These are phyloP conservation scores for Colletotrichum karsti DNA, from an alignment of 2,329 filamentous ascomycete genomes.

Conservation along the genomic window DNA sequence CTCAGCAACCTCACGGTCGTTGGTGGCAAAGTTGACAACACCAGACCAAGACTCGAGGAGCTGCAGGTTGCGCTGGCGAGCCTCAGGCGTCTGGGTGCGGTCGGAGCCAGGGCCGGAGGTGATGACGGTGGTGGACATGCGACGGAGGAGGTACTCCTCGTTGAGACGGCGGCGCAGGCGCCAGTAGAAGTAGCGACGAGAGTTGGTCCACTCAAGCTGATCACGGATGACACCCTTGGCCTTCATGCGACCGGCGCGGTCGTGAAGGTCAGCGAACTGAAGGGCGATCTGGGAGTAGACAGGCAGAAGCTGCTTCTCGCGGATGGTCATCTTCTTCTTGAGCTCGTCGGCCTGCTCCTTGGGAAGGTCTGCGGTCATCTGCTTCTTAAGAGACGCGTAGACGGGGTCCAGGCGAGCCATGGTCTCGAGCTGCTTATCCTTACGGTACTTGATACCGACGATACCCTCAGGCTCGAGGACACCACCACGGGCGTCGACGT, in stretches of 20 bases:
- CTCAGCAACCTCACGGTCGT: constrained; percentile 84
- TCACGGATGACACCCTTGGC: constrained; percentile 95
- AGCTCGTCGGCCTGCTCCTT: constrained; percentile 80
- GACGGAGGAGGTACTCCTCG: constrained; percentile 96
- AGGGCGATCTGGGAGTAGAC: constrained; percentile 96
- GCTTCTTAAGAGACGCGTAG: constrained; percentile 86
- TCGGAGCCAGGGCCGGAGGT: constrained; percentile 46
- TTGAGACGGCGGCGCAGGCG: constrained; percentile 95
- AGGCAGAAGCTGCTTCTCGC: constrained; percentile 89
- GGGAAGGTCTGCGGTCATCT: constrained; percentile 73
- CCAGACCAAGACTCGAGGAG: constrained; percentile 86
- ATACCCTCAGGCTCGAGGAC: constrained; percentile 98
- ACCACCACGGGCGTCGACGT: constrained; percentile 93
- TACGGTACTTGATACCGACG: constrained; percentile 97
- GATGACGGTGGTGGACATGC: constrained; percentile 66
- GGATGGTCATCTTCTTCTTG: constrained; percentile 83
- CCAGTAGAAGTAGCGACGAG: constrained; percentile 99
- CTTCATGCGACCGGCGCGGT: constrained; percentile 96
- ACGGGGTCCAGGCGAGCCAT: constrained; percentile 92
- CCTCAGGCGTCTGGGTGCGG: constrained; percentile 54
- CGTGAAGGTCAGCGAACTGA: constrained; percentile 97
- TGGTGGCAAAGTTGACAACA: constrained; percentile 77
- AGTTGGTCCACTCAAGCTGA: constrained; percentile 84
- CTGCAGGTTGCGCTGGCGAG: constrained; percentile 74
- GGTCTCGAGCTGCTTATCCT: constrained; percentile 95